These are phyloP conservation scores for Hypoxylon sp. DNA, from an alignment of 2,329 filamentous ascomycete species.

Conservation along the genomic window DNA sequence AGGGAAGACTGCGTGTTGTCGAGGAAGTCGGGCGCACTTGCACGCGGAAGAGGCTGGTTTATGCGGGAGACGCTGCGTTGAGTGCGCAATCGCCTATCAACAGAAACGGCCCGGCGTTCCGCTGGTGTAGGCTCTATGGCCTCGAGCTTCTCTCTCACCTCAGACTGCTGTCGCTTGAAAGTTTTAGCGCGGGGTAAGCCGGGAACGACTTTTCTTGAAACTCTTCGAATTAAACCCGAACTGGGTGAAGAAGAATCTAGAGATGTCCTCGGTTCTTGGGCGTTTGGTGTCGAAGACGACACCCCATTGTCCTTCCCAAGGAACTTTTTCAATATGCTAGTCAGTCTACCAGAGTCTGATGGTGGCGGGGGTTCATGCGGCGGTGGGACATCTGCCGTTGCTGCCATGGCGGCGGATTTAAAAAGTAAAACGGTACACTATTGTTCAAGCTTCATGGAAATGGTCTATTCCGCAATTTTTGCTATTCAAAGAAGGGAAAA, in stretches of 20 bases:
- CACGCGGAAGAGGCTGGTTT: constrained; percentile 59
- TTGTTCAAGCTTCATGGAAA: constrained; percentile 47
- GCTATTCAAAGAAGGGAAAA: constrained; percentile 45
- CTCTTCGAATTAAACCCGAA: constrained; percentile 59
- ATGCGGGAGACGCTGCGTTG: constrained; percentile 56
- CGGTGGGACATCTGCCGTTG: constrained; percentile 44
- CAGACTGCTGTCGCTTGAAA: constrained; percentile 86
- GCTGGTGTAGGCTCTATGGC: constrained; percentile 73
- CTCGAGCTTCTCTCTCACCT: constrained; percentile 80
- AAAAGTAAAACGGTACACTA: constrained; percentile 39
- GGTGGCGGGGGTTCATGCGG: constrained; percentile 47
- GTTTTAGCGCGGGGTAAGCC: constrained; percentile 83
- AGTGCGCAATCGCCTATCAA: constrained; percentile 66
- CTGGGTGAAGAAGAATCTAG: constrained; percentile 46
- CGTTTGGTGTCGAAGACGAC: constrained; percentile 42
- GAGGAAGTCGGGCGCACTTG: constrained; percentile 66
- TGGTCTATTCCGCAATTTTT: constrained; percentile 41
- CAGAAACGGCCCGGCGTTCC: constrained; percentile 80
- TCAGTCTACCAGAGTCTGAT: constrained; percentile 47
- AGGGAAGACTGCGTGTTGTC: constrained; percentile 52
- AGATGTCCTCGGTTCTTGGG: constrained; percentile 48
- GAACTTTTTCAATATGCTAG: constrained; percentile 48
- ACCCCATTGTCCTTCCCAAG: constrained; percentile 48
- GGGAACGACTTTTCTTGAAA: constrained; percentile 77
- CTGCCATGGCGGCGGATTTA: constrained; percentile 51